Base-by-base conservation (phyloP, 164 flowering plant genomes). In the Warburgia ugandensis region DNA sequence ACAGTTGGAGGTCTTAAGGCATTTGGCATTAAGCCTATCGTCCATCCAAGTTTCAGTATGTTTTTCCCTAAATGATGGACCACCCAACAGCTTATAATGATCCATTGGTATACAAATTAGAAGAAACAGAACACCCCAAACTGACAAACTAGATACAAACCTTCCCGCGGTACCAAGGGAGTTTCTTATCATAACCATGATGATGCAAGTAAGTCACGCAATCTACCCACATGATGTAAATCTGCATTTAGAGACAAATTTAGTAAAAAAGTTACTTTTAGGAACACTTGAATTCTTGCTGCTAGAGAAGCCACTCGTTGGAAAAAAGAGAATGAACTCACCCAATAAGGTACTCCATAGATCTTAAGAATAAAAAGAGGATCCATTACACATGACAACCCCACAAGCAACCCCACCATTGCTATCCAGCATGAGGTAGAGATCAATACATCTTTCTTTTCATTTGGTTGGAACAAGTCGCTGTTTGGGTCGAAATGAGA, bases 401-500 rank as follows among this genome's bases (percentile, higher is more conserved):
- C 79, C 0, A 63, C 78, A 42, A 88, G 92, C 58, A 81, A 45
- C 1, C 73, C 80, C 39, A 53, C 79, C 99, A 92, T 88, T 35
- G 86, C 73, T 0, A 70, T 42, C 97, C 99, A 92, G 54, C 92
- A 80, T 0, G 63, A 40, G 0, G 94, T 82, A 40, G 99, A 92
- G 30, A 79, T 79, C 30, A 86, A 68, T 35, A 88, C 73, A 59
- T 81, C 87, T 16, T 74, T 74, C 57, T 63, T 79, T 62, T 88
- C 97, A 58, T 40, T 80, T 1, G 89, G 84, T 19, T 54, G 55
- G 54, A 92, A 92, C 74, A 92, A 61, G 50, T 79, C 76, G 28
- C 99, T 84, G 53, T 65, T 64, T 4, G 99, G 97, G 33, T 89
- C 43, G 51, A 63, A 92, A 48, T 92, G 99, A 25, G 99, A 92